phyloP scores from a whole-genome alignment of 2,329 filamentous ascomycete genomes.

The Pochonia chlamydosporia region DNA sequence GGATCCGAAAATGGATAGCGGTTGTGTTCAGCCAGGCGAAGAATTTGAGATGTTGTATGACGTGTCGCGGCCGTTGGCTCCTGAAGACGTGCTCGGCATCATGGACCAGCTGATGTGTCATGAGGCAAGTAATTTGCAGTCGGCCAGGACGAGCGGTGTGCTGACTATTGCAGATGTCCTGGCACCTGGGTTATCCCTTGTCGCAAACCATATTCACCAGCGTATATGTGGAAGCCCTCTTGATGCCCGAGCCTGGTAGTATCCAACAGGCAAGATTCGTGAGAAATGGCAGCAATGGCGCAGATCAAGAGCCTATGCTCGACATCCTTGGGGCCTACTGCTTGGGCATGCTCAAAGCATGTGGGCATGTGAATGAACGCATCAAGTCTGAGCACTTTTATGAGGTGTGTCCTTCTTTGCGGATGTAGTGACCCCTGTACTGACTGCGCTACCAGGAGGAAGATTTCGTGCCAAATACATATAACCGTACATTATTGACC shows the following conservation, averaged over 20 bases:
- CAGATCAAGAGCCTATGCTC: constrained; percentile 42
- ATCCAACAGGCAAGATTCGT: constrained; percentile 63
- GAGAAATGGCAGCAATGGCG: constrained; percentile 22
- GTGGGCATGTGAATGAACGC: constrained; percentile 68
- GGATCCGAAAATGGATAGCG: constrained; percentile 98
- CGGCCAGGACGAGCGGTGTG: not conserved
- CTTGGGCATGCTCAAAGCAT: constrained; percentile 75
- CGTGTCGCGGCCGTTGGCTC: constrained; percentile 58
- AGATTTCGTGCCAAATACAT: constrained; percentile 91
- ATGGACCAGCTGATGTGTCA: constrained; percentile 89
- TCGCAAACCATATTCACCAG: constrained; percentile 94
- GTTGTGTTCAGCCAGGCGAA: constrained; percentile 71
- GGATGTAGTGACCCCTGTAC: not conserved
- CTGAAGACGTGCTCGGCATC: constrained; percentile 81
- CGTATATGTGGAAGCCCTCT: constrained; percentile 77
- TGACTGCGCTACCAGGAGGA: constrained; percentile 60
- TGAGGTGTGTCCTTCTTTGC: constrained; percentile 53
- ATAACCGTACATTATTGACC: constrained; percentile 71
- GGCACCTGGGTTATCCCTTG: constrained; percentile 92
- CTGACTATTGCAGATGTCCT: constrained; percentile 64
- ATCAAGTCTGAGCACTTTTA: constrained; percentile 84
- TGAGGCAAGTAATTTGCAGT: constrained; percentile 54
- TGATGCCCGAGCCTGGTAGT: constrained; percentile 61
- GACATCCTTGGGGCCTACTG: constrained; percentile 79
- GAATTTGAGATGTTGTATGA: constrained; percentile 82